Evolutionary conservation across 225 moss, liverwort and hornwort species (phyloP).

Genomic region (Polytrichum commune): DNA sequence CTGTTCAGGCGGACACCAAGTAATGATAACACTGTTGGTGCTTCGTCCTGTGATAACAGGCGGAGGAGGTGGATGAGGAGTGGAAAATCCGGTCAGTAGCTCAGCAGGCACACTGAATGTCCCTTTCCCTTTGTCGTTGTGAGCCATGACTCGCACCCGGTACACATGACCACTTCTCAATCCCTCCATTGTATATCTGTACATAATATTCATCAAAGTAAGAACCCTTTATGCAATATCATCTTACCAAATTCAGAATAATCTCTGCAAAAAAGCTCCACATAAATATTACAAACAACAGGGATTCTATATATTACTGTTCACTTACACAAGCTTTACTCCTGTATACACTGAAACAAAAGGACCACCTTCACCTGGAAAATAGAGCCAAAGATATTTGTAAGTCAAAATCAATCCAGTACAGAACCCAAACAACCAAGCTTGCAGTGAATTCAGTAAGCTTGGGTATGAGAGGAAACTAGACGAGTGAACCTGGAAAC

Average conservation of each 20-base stretch:
- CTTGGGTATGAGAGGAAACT: no score
- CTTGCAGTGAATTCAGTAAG: no score
- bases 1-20: conserved; percentile 32
- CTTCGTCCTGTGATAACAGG: conserved; percentile 27
- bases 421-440: no score
- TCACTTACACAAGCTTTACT: conserved; percentile 25
- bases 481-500: no score
- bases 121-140: conserved; percentile 42
- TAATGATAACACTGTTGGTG: conserved; percentile 26
- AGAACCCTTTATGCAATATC: neutral
- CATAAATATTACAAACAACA: no score
- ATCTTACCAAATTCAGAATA: no score
- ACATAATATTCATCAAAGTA: neutral
- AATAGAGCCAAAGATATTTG: neutral
- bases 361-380: conserved; percentile 35
- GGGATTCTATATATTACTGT: no score
- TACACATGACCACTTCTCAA: conserved; percentile 50
- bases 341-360: conserved; percentile 26
- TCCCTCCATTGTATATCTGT: conserved; percentile 29
- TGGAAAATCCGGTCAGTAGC: conserved; percentile 35
- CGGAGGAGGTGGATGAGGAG: conserved; percentile 33
- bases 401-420: no score
- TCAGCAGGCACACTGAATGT: conserved; percentile 31
- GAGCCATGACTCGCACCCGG: conserved; percentile 40
- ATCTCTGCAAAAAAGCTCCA: no score